Base-by-base conservation (phyloP, 2,329 filamentous ascomycete species). In the Trichoderma simmonsii region DNA sequence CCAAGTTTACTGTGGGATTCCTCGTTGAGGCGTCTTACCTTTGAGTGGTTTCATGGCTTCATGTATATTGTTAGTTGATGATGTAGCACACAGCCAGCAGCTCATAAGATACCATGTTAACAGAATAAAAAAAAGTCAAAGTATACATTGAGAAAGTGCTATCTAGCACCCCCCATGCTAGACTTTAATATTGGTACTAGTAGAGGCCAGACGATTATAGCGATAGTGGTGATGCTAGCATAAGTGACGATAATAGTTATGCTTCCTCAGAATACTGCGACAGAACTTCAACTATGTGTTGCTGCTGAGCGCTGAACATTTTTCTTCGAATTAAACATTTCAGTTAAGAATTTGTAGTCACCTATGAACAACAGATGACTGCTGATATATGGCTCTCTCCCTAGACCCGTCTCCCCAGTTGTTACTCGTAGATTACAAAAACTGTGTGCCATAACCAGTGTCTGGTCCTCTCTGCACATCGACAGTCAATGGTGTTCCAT, bases 11-110 rank as follows among this genome's bases (percentile, higher is more conserved):
- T 1, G 74, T 82, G 11, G 81, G 80, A 2, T 83, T 82, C 70
- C 71, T 82, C 8, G 78, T 83, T 5, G 82, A 82, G 71, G 80
- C 80, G 14, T 82, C 80, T 8, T 79, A 80, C 72, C 74, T 82
- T 77, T 80, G 68, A 67, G 6, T 6, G 1, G 1, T 48, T 21
- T 3, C 14, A 30, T 59, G 4, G 24, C 12, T 43, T 18, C 2
- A 34, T 36, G 12, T n/a, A 24, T 28, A 14, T 54, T 0, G n/a
- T 54, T 24, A 11, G 18, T 18, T 14, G 14, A 28, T 7, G 24
- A 57, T 57, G 26, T 8, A 18, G 14, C 3, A 18, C 3, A 7
- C 21, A 54, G 0, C 21, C 3, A 2, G 0, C 2, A 54, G 5
- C 9, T 24, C n/a, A 14, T 54, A 54, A 14, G 48, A 54, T 24